phyloP scores from a whole-genome alignment of 768 basidiomycete genomes.

The Astraeus odoratus region DNA sequence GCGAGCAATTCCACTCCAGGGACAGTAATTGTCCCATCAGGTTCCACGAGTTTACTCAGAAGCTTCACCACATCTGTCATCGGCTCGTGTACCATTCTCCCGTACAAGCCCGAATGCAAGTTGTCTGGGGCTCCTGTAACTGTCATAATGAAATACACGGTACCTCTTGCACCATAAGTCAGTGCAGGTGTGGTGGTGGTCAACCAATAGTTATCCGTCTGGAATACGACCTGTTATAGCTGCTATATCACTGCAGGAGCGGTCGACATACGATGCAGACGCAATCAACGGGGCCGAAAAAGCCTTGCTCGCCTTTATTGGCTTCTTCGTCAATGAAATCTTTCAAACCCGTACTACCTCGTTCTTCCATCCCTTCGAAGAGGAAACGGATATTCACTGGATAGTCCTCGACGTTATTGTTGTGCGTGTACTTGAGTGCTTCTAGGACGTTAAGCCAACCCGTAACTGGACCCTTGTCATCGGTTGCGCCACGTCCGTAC shows the following conservation, averaged over 20 bases:
- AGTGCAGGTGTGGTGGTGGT: constrained; percentile 73
- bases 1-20: constrained; percentile 89
- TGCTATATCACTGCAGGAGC: background rate
- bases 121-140: constrained; percentile 82
- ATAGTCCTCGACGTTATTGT: too few relatives aligned
- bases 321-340: constrained; percentile 76
- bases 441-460: constrained; percentile 89
- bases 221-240: background rate
- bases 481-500: constrained; percentile 81
- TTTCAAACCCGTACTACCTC: constrained; percentile 85
- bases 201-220: constrained; percentile 95
- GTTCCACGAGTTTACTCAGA: constrained; percentile 79
- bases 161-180: constrained; percentile 85
- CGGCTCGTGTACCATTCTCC: constrained; percentile 77
- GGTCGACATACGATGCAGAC: constrained; percentile 74
- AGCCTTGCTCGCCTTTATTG: constrained; percentile 53
- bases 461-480: constrained; percentile 86
- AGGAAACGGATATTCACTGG: constrained; percentile 89
- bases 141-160: constrained; percentile 79
- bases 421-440: constrained; percentile 64
- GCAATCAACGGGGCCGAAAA: constrained; percentile 84
- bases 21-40: constrained; percentile 75
- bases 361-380: constrained; percentile 98
- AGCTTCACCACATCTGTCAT: constrained; percentile 89
- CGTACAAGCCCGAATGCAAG: constrained; percentile 86